These are phyloP conservation scores for Scheffersomyces stambukii DNA, from an alignment of 1,139 yeast species.

Conservation along the genomic window DNA sequence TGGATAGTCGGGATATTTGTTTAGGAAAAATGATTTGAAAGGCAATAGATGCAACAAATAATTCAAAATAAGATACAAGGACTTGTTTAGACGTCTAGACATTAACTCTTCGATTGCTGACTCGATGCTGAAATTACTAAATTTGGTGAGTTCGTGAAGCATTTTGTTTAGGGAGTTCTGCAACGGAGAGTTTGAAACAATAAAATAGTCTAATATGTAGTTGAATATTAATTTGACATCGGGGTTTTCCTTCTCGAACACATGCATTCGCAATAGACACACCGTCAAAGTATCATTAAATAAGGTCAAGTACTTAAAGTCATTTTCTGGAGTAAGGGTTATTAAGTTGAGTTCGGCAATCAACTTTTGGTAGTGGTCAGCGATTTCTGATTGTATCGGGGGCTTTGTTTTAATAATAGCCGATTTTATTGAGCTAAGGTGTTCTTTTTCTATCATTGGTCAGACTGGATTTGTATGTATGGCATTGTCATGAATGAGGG, in stretches of 20 bases:
- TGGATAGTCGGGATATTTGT: constrained; percentile 41
- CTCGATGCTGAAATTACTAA: constrained; percentile 3
- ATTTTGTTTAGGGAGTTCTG: constrained; percentile 64
- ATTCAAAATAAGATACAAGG: constrained; percentile 26
- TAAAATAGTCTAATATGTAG: constrained; percentile 65
- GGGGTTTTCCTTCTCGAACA: constrained; percentile 1
- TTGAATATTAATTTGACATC: constrained; percentile 27
- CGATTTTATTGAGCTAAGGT: constrained; percentile 5
- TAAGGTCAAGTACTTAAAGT: no score
- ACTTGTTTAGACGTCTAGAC: constrained; percentile 7
- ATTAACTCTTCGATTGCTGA: constrained; percentile 9
- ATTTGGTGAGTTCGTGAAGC: constrained; percentile 44
- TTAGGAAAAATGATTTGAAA: constrained; percentile 29
- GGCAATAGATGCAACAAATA: constrained; percentile 46
- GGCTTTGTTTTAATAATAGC: constrained; percentile 7
- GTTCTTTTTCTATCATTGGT: constrained; percentile 1
- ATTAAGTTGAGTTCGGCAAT: constrained; percentile 3
- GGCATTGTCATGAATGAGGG: no score
- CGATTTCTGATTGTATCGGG: constrained; percentile 5
- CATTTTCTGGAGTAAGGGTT: constrained; percentile 5
- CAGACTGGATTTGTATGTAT: no score
- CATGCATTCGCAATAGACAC: constrained; percentile 53
- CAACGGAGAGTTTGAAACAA: constrained; percentile 65
- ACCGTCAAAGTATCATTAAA: constrained; percentile 63
- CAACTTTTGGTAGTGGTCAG: constrained; percentile 1